A percentile compares a stretch with the other conserved stretches of the same genome.
Conservation (phyloP, 2,329 filamentous ascomycete species). For the Mycosphaerella sp. region DNA sequence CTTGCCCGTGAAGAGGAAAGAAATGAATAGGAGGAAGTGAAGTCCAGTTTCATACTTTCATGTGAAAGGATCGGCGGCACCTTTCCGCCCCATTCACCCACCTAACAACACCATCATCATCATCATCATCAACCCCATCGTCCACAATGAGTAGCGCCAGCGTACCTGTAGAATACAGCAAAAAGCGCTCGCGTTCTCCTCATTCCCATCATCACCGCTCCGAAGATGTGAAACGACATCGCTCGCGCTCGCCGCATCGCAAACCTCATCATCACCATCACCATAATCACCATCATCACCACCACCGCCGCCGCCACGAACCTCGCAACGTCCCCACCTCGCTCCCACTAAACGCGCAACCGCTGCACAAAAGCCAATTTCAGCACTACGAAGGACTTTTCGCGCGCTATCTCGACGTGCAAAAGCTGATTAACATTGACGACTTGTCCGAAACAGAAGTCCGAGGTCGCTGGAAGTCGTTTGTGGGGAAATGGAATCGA, state of each 20-base stretch:
- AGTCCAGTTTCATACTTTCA: neutral
- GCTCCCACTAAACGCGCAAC: slow-evolving; percentile 34
- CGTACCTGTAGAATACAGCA: slow-evolving; percentile 22
- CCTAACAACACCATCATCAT: neutral
- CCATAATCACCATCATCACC: neutral
- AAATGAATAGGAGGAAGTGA: neutral
- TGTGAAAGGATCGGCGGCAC: neutral
- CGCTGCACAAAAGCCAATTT: slow-evolving; percentile 64
- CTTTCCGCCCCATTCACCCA: neutral
- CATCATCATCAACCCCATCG: neutral
- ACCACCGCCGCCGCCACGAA: slow-evolving; percentile 4
- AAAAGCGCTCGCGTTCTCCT: slow-evolving; percentile 22
- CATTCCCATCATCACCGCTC: slow-evolving; percentile 2
- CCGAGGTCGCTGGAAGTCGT: slow-evolving; percentile 88
- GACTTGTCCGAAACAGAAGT: slow-evolving; percentile 67
- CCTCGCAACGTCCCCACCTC: slow-evolving; percentile 3
- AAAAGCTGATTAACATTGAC: slow-evolving; percentile 67
- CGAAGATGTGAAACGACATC: slow-evolving; percentile 21
- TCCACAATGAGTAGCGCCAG: slow-evolving; percentile 1
- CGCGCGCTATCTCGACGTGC: slow-evolving; percentile 77
- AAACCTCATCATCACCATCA: slow-evolving; percentile 10
- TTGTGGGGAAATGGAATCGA: slow-evolving; percentile 84
- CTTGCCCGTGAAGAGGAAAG: too few species aligned
- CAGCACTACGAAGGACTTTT: slow-evolving; percentile 63
- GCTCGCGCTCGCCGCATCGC: slow-evolving; percentile 26